Percentiles rank a stretch among this genome's conserved stretches.
These are phyloP conservation scores for Quercus tomentella DNA, from an alignment of 331 rosid species.

Conservation along the genomic window DNA sequence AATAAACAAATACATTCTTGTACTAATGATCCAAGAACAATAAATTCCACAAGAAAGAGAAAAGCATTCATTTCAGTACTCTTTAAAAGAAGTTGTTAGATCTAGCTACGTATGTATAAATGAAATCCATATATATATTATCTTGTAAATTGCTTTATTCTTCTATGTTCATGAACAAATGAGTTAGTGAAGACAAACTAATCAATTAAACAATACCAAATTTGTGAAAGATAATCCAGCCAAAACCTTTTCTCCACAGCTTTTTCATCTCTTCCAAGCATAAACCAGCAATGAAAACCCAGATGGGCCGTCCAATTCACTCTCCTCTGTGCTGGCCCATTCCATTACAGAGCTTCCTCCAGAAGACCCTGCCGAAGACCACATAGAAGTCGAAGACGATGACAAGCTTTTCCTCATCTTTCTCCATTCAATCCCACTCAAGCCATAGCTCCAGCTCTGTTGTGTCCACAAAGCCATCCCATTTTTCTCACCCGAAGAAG, in stretches of 20 bases:
- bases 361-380: slow-evolving; percentile 74
- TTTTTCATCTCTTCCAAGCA: slow-evolving; percentile 59
- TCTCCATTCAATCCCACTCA: slow-evolving; percentile 50
- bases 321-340: slow-evolving; percentile 51
- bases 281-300: slow-evolving; percentile 54
- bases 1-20: background rate
- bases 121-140: background rate
- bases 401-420: slow-evolving; percentile 70
- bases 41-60: background rate
- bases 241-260: background rate
- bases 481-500: slow-evolving; percentile 11
- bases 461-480: slow-evolving; percentile 39
- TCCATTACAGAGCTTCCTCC: slow-evolving; percentile 60
- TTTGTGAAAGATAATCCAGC: background rate
- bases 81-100: background rate
- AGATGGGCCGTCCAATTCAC: slow-evolving; percentile 38
- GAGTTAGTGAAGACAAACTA: slow-evolving; percentile 32
- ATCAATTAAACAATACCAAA: background rate
- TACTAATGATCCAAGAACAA: background rate
- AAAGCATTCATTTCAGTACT: background rate
- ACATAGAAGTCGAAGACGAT: slow-evolving; percentile 67
- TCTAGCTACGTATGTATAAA: background rate
- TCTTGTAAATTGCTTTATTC: background rate
- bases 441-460: slow-evolving; percentile 56
- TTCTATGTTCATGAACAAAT: slow-evolving; percentile 41